phyloP scores from a whole-genome alignment of 169 alveolate genomes.

The Plasmodium falciparum region DNA sequence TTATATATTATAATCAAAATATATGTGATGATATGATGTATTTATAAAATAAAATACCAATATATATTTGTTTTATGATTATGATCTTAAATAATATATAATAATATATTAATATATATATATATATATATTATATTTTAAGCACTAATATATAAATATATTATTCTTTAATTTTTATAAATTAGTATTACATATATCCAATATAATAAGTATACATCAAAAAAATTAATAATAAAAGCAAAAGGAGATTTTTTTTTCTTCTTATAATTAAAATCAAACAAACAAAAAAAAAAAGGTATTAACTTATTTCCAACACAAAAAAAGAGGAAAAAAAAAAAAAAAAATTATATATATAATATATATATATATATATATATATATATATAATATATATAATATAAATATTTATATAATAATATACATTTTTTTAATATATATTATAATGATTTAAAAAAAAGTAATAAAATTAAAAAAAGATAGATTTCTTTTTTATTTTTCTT shows the following conservation, averaged over 20 bases:
- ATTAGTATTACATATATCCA: too few species aligned
- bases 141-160: too few species aligned
- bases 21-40: too few species aligned
- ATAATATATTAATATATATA: too few species aligned
- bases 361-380: neutral
- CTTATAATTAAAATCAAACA: neutral
- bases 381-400: neutral
- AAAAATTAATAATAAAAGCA: neutral
- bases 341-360: neutral
- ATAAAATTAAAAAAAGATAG: neutral
- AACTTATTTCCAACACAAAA: neutral
- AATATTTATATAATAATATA: neutral
- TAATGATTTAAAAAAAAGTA: neutral
- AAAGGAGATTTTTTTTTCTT: neutral
- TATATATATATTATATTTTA: too few species aligned
- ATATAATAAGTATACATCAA: neutral
- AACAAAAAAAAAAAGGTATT: neutral
- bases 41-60: too few species aligned
- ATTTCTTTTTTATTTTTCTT: neutral
- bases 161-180: too few species aligned
- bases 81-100: too few species aligned
- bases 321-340: neutral
- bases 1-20: too few species aligned
- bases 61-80: too few species aligned
- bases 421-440: neutral